Conservation (phyloP, 805 yeast genomes). For the Jamesozyma hellenica region DNA sequence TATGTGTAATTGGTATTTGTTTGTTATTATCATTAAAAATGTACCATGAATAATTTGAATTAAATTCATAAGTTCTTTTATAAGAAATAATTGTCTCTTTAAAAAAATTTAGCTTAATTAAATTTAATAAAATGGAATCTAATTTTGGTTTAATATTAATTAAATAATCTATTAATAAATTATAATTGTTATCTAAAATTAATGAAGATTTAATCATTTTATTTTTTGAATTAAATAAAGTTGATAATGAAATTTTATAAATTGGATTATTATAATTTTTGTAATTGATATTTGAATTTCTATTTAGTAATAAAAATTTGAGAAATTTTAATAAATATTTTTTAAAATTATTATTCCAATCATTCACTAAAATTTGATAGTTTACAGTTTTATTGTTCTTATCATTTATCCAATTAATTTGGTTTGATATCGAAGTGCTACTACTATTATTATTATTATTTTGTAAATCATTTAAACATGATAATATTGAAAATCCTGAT, state of each 20-base stretch:
- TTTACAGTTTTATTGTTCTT: not conserved
- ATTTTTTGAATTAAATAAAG: slow-evolving; percentile 2
- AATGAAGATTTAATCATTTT: not conserved
- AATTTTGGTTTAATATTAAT: slow-evolving; percentile 2
- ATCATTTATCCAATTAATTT: slow-evolving; percentile 1
- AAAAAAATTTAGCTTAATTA: not conserved
- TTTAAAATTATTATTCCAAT: not conserved
- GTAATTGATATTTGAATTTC: not conserved
- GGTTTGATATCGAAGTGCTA: not conserved
- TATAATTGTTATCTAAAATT: slow-evolving; percentile 4
- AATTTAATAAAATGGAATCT: not conserved
- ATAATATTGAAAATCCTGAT: slow-evolving; percentile 16
- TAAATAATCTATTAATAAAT: slow-evolving; percentile 10
- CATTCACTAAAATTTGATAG: slow-evolving; percentile 1
- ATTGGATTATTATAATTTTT: not conserved
- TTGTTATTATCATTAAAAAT: not conserved
- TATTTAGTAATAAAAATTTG: slow-evolving; percentile 2
- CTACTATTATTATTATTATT: not conserved
- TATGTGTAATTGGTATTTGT: not conserved
- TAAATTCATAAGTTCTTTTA: slow-evolving; percentile 7
- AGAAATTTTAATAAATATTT: slow-evolving; percentile 2
- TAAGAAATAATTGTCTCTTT: slow-evolving; percentile 6
- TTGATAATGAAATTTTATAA: slow-evolving; percentile 3
- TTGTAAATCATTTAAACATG: slow-evolving; percentile 2
- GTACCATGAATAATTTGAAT: slow-evolving; percentile 7